Percentiles rank a stretch among this genome's conserved stretches.
Evolutionary conservation across 805 yeast genomes (phyloP).

Genomic region (Saccharomycopsis javanensis): DNA sequence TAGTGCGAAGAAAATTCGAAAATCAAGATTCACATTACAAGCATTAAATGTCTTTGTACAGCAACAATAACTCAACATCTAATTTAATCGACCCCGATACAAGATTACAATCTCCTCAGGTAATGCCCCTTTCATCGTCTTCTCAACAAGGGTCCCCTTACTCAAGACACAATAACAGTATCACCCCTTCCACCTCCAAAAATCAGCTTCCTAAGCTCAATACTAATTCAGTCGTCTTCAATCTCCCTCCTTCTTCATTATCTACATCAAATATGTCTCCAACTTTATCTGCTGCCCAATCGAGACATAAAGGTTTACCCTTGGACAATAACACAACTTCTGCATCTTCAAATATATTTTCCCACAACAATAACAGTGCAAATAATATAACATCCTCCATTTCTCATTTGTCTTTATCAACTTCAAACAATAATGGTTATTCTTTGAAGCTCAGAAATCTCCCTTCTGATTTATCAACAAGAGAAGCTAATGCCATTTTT

Average conservation of each 20-base stretch:
- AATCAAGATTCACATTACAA: too few relatives aligned
- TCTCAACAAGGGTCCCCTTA: conserved; percentile 2
- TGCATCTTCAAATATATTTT: conserved; percentile 4
- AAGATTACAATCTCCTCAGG: conserved; percentile 7
- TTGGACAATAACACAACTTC: conserved; percentile 9
- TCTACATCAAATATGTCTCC: conserved; percentile 14
- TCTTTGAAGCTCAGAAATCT: conserved; percentile 41
- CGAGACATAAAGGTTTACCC: conserved; percentile 13
- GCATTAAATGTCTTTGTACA: background rate
- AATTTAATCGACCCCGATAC: conserved; percentile 4
- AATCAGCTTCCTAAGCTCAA: conserved; percentile 17
- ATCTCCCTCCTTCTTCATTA: conserved; percentile 6
- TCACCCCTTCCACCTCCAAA: background rate
- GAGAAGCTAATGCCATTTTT: conserved; percentile 62
- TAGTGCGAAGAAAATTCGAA: too few relatives aligned
- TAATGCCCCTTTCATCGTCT: background rate
- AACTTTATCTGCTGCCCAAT: conserved; percentile 12
- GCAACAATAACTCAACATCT: conserved; percentile 6
- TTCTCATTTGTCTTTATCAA: conserved; percentile 13
- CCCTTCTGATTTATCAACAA: conserved; percentile 51
- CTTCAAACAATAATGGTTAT: conserved; percentile 14
- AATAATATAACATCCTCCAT: conserved; percentile 7
- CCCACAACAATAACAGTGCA: background rate
- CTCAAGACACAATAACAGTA: conserved; percentile 3
- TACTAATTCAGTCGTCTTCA: conserved; percentile 8